Conservation (phyloP, 1,139 yeast genomes). For the Spencermartinsiella ligniputridi region DNA sequence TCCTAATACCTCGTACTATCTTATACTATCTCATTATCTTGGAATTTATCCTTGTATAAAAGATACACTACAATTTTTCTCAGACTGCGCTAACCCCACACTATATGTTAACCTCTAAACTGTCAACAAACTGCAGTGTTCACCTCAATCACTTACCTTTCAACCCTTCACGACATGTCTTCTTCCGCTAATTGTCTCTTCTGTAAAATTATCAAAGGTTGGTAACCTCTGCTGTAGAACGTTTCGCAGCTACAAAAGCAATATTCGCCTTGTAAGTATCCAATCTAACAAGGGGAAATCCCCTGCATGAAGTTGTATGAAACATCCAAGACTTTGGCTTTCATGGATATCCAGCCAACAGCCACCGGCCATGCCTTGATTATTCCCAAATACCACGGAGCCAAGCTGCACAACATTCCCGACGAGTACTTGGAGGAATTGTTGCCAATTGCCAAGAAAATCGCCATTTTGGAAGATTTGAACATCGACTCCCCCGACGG, state of each 20-base stretch:
- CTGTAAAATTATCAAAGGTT: slow-evolving; percentile 85
- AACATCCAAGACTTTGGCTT: slow-evolving; percentile 72
- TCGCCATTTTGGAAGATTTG: slow-evolving; percentile 64
- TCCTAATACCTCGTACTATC: too few species aligned
- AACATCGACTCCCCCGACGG: slow-evolving; percentile 63
- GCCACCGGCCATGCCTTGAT: slow-evolving; percentile 82
- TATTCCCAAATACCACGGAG: slow-evolving; percentile 91
- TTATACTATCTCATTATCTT: too few species aligned
- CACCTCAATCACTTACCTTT: too few species aligned
- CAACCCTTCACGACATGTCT: too few species aligned
- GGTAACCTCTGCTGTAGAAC: too few species aligned
- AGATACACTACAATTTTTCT: too few species aligned
- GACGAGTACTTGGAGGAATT: slow-evolving; percentile 83
- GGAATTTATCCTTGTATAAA: too few species aligned
- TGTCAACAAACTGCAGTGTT: too few species aligned
- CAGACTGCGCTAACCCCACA: too few species aligned
- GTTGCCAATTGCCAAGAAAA: slow-evolving; percentile 80
- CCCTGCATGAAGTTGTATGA: slow-evolving; percentile 87
- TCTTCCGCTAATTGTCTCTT: slow-evolving; percentile 65
- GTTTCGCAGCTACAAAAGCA: too few species aligned
- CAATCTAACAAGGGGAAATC: slow-evolving; percentile 55
- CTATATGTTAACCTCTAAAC: too few species aligned
- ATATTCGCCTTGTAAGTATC: background rate
- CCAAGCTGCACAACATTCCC: slow-evolving; percentile 83
- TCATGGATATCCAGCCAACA: slow-evolving; percentile 89